These are phyloP conservation scores for Candida odintsovae DNA, from an alignment of 805 yeast species.

Conservation along the genomic window DNA sequence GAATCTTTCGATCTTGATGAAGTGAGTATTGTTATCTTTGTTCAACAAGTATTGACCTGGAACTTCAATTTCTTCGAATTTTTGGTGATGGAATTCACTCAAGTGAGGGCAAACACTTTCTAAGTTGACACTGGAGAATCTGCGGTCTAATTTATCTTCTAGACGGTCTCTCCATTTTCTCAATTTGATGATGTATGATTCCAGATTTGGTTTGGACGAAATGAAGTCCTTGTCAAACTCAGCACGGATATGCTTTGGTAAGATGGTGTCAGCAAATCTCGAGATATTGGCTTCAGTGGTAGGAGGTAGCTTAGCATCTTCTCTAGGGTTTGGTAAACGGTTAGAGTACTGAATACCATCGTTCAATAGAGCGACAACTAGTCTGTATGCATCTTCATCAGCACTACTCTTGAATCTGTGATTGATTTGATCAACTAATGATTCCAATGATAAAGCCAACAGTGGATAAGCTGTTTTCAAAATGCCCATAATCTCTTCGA, in stretches of 20 bases:
- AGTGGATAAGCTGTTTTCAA: constrained; percentile 95
- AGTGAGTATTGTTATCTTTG: constrained; percentile 84
- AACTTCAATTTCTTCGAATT: constrained; percentile 93
- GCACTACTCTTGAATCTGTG: constrained; percentile 90
- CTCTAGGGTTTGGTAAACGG: constrained; percentile 80
- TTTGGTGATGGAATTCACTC: constrained; percentile 96
- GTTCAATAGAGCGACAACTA: constrained; percentile 84
- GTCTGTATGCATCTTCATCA: constrained; percentile 93
- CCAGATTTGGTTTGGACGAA: constrained; percentile 79
- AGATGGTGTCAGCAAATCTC: constrained; percentile 86
- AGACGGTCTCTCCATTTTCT: constrained; percentile 90
- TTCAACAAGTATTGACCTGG: constrained; percentile 94
- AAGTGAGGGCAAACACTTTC: constrained; percentile 92
- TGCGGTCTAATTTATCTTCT: constrained; percentile 85
- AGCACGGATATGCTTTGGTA: constrained; percentile 82
- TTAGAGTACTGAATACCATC: constrained; percentile 92
- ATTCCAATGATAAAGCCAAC: constrained; percentile 86
- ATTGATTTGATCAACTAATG: constrained; percentile 90
- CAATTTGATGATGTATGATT: constrained; percentile 74
- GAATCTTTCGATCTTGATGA: constrained; percentile 89
- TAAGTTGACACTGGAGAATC: constrained; percentile 71
- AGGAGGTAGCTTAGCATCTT: constrained; percentile 82
- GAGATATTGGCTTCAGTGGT: constrained; percentile 85
- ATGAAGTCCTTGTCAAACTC: constrained; percentile 93
- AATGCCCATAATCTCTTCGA: constrained; percentile 88